phyloP scores from a whole-genome alignment of 139 green algal genomes.

The Zygnema cylindricum region DNA sequence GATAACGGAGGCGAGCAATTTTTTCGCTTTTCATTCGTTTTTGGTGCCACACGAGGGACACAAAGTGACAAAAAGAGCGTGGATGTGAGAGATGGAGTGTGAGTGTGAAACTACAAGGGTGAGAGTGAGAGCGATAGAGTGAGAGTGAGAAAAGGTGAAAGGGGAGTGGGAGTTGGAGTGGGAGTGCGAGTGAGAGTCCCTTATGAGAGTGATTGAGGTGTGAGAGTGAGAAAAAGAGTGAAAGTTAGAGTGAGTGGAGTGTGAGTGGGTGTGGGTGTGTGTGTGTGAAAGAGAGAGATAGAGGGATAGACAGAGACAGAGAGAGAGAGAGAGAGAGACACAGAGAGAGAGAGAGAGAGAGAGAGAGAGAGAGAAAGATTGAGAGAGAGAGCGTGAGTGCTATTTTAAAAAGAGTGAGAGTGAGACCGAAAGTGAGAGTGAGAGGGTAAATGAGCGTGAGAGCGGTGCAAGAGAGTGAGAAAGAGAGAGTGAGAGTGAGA shows the following conservation, averaged over 20 bases:
- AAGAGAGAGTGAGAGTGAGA: neutral
- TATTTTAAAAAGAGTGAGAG: neutral
- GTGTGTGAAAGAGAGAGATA: neutral
- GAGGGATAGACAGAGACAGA: neutral
- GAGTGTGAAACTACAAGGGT: too few species aligned
- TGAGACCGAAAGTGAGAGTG: neutral
- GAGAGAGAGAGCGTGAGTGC: neutral
- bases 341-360: neutral
- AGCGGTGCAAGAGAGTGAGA: neutral
- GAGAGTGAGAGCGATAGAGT: neutral
- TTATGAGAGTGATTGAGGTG: too few species aligned
- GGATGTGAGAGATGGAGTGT: too few species aligned
- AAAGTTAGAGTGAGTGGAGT: neutral
- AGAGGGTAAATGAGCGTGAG: neutral
- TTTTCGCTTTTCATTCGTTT: too few species aligned
- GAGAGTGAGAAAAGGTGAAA: neutral
- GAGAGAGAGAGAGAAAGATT: neutral
- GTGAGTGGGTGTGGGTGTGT: neutral
- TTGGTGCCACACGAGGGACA: too few species aligned
- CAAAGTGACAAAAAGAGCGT: too few species aligned
- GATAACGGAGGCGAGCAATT: too few species aligned
- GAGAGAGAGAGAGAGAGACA: neutral
- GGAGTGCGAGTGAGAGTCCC: too few species aligned
- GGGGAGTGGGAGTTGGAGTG: neutral
- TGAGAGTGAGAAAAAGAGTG: neutral